Evolutionary conservation across 164 flowering plant genomes (phyloP).

Genomic region (Magnolia changhungtana): DNA sequence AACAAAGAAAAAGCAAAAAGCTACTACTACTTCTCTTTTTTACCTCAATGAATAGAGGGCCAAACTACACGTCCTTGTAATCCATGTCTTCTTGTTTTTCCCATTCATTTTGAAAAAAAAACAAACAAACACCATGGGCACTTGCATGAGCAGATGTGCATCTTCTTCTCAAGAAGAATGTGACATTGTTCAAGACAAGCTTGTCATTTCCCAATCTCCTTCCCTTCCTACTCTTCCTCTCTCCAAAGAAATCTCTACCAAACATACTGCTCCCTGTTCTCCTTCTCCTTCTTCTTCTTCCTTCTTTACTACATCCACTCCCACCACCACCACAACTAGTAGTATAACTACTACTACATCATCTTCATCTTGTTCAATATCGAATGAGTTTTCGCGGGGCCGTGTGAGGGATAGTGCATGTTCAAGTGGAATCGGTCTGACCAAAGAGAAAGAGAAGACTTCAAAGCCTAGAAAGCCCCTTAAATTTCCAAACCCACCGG

Average conservation of each 20-base stretch:
- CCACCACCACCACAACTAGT: neutral
- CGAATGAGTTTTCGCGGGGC: conserved; percentile 54
- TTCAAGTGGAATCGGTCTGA: conserved; percentile 18
- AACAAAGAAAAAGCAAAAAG: conserved; percentile 10
- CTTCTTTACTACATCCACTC: neutral
- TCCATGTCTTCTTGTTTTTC: neutral
- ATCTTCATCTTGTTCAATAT: conserved; percentile 32
- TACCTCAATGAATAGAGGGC: neutral
- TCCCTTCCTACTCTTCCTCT: neutral
- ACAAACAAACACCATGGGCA: conserved; percentile 38
- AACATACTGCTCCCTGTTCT: neutral
- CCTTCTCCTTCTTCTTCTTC: conserved; percentile 26
- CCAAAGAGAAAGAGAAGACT: conserved; percentile 5
- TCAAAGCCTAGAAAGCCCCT: conserved; percentile 5
- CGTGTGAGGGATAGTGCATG: conserved; percentile 60
- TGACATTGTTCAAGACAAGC: conserved; percentile 55
- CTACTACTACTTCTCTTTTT: conserved; percentile 14
- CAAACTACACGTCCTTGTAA: neutral
- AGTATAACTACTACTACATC: conserved; percentile 17
- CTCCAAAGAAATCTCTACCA: conserved; percentile 14
- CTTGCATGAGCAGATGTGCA: conserved; percentile 62
- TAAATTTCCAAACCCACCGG: neutral
- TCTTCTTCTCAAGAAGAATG: conserved; percentile 3
- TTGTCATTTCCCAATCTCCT: conserved; percentile 40
- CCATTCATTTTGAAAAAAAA: neutral